Conservation (phyloP, 2,329 filamentous ascomycete genomes). For the Fusarium musae region DNA sequence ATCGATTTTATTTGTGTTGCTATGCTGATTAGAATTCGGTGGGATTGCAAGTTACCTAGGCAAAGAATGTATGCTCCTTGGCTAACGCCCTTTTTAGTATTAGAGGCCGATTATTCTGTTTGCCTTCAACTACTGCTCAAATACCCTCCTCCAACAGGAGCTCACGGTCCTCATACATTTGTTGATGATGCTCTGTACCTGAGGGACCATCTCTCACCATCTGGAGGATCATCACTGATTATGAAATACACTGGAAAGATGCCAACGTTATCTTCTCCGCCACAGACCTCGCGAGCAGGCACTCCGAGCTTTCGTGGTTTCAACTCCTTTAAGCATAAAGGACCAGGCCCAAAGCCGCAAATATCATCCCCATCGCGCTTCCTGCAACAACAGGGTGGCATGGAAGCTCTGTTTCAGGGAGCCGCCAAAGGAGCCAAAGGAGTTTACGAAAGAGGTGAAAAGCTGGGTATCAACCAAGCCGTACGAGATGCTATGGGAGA, state of each 20-base stretch:
- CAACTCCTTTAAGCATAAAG: conserved; percentile 54
- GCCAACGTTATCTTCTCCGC: conserved; percentile 51
- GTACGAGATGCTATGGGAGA: conserved; percentile 85
- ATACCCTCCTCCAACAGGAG: conserved; percentile 75
- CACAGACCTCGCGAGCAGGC: conserved; percentile 42
- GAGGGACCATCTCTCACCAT: conserved; percentile 68
- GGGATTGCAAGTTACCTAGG: conserved; percentile 73
- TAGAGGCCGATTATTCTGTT: conserved; percentile 87
- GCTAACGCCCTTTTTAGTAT: conserved; percentile 63
- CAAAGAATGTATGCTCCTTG: background rate
- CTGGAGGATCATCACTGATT: conserved; percentile 74
- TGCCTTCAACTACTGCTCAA: conserved; percentile 85
- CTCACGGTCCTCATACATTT: conserved; percentile 78
- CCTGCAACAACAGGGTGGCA: conserved; percentile 67
- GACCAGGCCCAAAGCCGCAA: conserved; percentile 56
- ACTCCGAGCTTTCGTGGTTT: conserved; percentile 52
- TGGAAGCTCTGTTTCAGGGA: conserved; percentile 79
- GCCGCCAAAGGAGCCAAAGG: conserved; percentile 81
- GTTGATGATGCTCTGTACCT: conserved; percentile 87
- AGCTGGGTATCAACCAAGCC: conserved; percentile 81
- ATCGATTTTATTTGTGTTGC: conserved; percentile 92
- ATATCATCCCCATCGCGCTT: conserved; percentile 60
- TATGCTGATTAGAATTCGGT: conserved; percentile 92
- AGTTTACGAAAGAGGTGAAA: conserved; percentile 78
- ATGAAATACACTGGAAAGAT: conserved; percentile 74